Percentiles rank a stretch among this genome's conserved stretches.
phyloP scores from a whole-genome alignment of 2,329 filamentous ascomycete species.

The Mycogone perniciosa region DNA sequence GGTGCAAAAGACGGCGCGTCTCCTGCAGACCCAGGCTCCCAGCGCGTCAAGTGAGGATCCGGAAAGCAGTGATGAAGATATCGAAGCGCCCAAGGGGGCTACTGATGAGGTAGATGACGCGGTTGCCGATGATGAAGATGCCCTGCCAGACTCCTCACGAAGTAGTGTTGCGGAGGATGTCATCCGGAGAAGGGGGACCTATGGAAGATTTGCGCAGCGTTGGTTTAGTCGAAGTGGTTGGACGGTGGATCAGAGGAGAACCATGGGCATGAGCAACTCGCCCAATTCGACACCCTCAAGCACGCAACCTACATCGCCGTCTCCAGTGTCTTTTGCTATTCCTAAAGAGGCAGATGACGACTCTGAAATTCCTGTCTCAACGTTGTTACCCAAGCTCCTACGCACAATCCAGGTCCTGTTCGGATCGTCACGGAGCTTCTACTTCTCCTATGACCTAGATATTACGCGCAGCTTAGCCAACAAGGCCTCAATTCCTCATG shows the following conservation, averaged over 20 bases:
- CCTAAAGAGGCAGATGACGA: constrained; percentile 31
- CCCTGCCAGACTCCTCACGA: constrained; percentile 27
- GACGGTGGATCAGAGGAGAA: constrained; percentile 63
- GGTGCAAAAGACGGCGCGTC: constrained; percentile 53
- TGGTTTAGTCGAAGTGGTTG: constrained; percentile 89
- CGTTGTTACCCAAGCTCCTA: constrained; percentile 75
- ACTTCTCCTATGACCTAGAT: constrained; percentile 92
- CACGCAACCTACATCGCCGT: constrained; percentile 13
- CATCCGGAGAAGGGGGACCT: constrained; percentile 72
- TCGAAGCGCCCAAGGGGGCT: constrained; percentile 27
- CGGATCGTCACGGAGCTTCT: constrained; percentile 76
- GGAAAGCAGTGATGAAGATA: constrained; percentile 44
- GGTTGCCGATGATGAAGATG: constrained; percentile 41
- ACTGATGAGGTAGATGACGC: constrained; percentile 29
- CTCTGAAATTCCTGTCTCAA: constrained; percentile 23
- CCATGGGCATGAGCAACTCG: constrained; percentile 58
- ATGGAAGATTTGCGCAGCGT: constrained; percentile 80
- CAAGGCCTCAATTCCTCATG: constrained; percentile 15
- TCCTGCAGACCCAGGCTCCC: constrained; percentile 34
- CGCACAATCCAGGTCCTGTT: constrained; percentile 81
- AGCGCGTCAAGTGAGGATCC: constrained; percentile 36
- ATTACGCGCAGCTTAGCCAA: constrained; percentile 62
- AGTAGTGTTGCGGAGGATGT: constrained; percentile 83
- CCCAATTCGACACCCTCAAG: constrained; percentile 16
- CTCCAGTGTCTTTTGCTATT: constrained; percentile 26